Evolutionary conservation across 768 basidiomycete genomes (phyloP).

Genomic region (Psilocybe cubensis): DNA sequence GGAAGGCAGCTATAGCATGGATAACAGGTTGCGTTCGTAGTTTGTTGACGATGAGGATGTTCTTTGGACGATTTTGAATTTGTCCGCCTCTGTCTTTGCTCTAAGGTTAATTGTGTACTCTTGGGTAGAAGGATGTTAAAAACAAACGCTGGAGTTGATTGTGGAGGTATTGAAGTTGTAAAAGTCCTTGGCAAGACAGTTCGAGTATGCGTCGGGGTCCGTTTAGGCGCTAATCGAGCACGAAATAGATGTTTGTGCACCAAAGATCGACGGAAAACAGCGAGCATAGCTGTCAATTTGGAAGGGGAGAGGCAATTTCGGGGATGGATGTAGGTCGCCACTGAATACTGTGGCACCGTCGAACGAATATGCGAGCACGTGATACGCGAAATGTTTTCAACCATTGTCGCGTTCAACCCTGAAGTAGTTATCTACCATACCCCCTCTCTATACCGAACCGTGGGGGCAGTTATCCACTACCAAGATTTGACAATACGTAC

Average conservation of each 20-base stretch:
- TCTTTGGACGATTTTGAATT: conserved; percentile 49
- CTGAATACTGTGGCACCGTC: not conserved
- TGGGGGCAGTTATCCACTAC: not conserved
- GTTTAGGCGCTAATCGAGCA: not conserved
- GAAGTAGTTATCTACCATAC: not conserved
- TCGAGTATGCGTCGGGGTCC: not conserved
- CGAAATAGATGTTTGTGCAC: not conserved
- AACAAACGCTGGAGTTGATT: conserved; percentile 34
- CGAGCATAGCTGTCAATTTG: conserved; percentile 12
- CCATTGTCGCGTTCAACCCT: conserved; percentile 21
- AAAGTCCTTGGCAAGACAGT: not conserved
- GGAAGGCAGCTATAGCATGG: conserved; percentile 73
- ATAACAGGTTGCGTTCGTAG: conserved; percentile 78
- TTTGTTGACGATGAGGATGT: conserved; percentile 81
- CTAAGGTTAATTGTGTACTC: conserved; percentile 27
- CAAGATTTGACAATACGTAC: not conserved
- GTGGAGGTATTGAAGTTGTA: conserved; percentile 16
- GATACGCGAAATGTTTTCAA: conserved; percentile 33
- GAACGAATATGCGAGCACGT: conserved; percentile 23
- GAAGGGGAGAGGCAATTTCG: not conserved
- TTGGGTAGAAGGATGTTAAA: conserved; percentile 5
- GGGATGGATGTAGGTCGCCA: not conserved
- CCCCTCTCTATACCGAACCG: not conserved
- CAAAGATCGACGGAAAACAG: conserved; percentile 16
- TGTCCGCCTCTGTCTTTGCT: conserved; percentile 40